Conservation (phyloP, 1,139 yeast genomes). For the Spathaspora jeffriesii region DNA sequence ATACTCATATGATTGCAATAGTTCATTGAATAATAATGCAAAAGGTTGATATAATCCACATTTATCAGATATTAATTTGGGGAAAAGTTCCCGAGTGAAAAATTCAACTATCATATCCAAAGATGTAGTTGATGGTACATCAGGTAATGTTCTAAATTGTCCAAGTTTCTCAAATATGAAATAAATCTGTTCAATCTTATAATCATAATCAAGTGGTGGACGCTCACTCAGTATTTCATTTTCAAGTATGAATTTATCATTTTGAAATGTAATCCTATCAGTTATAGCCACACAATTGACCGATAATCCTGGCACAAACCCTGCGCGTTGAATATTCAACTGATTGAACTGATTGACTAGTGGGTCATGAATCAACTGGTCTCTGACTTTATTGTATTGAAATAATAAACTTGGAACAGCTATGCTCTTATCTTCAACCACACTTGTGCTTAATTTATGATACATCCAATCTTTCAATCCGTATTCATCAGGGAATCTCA, state of each 20-base stretch:
- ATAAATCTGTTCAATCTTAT: constrained; percentile 10
- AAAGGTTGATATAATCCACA: constrained; percentile 4
- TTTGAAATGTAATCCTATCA: constrained; percentile 1
- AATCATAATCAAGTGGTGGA: constrained; percentile 9
- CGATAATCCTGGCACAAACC: background rate
- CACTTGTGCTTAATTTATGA: constrained; percentile 4
- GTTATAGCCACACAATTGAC: background rate
- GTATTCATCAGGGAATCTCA: constrained; percentile 21
- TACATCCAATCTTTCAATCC: constrained; percentile 21
- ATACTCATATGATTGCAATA: background rate
- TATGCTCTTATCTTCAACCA: constrained; percentile 1
- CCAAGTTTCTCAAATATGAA: constrained; percentile 5
- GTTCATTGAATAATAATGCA: constrained; percentile 3
- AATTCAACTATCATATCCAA: background rate
- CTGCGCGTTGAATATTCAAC: constrained; percentile 6
- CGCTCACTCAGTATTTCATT: background rate
- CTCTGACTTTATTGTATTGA: constrained; percentile 6
- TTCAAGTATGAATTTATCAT: constrained; percentile 3
- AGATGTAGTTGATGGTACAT: background rate
- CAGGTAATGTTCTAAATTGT: background rate
- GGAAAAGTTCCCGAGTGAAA: constrained; percentile 1
- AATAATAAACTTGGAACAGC: constrained; percentile 6
- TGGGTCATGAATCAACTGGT: constrained; percentile 8
- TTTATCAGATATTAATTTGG: background rate
- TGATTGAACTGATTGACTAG: constrained; percentile 8